Conservation (phyloP, 371 early-diverging fungal species). For the Mortierella sp. region DNA sequence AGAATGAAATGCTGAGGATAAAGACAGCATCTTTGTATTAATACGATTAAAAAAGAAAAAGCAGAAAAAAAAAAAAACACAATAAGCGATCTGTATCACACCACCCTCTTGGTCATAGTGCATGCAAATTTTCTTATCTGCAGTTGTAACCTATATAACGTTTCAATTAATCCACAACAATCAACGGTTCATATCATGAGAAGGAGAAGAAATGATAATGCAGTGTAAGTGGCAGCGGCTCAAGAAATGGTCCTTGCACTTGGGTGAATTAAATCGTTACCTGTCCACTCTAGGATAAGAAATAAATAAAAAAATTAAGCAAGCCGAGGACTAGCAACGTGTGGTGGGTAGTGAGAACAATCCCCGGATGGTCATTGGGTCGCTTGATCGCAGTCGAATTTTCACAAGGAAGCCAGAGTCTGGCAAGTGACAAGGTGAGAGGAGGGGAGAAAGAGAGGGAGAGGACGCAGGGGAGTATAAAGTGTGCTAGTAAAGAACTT, state of each 20-base stretch:
- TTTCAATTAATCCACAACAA: no score
- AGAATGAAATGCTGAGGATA: constrained; percentile 44
- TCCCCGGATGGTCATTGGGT: no score
- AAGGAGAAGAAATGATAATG: not conserved
- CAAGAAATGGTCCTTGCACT: not conserved
- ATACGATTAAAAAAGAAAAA: not conserved
- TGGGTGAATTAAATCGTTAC: constrained; percentile 15
- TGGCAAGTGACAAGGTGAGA: no score
- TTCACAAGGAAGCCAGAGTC: no score
- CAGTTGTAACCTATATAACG: constrained; percentile 22
- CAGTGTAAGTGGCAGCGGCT: not conserved
- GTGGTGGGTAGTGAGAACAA: no score
- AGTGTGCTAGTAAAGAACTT: constrained; percentile 1
- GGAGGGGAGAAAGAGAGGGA: not conserved
- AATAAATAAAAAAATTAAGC: not conserved
- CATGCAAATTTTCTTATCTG: constrained; percentile 27
- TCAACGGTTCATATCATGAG: not conserved
- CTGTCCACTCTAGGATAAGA: constrained; percentile 32
- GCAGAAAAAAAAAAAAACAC: not conserved
- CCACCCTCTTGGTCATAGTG: not conserved
- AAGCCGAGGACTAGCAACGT: not conserved
- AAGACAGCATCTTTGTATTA: not conserved
- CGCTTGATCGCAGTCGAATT: no score
- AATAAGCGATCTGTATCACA: not conserved
- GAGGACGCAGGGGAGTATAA: no score